These are phyloP conservation scores for Trichoderma parareesei DNA, from an alignment of 495 filamentous ascomycete genomes.

Conservation along the genomic window DNA sequence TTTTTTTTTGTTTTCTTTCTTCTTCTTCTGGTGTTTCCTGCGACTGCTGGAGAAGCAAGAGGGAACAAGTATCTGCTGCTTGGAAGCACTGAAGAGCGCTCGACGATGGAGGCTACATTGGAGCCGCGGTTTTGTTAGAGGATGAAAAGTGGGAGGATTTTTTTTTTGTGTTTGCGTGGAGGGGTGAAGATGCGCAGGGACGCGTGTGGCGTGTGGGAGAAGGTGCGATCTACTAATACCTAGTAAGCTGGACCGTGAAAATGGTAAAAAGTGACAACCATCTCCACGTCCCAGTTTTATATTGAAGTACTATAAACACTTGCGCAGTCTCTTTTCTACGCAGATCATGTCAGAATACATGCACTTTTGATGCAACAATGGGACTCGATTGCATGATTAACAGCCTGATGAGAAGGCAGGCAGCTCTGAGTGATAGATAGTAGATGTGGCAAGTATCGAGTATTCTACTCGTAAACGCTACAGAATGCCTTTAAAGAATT, in stretches of 20 bases:
- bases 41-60: not conserved
- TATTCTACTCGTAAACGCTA: not conserved
- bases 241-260: not conserved
- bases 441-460: not conserved
- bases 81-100: not conserved
- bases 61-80: not conserved
- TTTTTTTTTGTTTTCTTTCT: conserved; percentile 20
- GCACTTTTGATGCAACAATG: too few species aligned
- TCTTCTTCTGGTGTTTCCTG: too few species aligned
- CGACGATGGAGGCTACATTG: not conserved
- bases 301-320: too few species aligned
- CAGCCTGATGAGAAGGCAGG: too few species aligned
- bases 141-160: not conserved
- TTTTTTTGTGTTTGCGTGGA: not conserved
- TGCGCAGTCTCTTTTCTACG: not conserved
- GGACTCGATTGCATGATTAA: not conserved
- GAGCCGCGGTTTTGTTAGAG: not conserved
- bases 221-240: too few species aligned
- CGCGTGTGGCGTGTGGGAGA: not conserved
- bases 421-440: too few species aligned
- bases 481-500: not conserved
- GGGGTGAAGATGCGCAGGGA: not conserved
- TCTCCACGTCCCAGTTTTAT: too few species aligned
- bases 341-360: not conserved
- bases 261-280: not conserved